Base-by-base conservation (phyloP, 768 basidiomycete genomes). In the Pisolithus marmoratus region DNA sequence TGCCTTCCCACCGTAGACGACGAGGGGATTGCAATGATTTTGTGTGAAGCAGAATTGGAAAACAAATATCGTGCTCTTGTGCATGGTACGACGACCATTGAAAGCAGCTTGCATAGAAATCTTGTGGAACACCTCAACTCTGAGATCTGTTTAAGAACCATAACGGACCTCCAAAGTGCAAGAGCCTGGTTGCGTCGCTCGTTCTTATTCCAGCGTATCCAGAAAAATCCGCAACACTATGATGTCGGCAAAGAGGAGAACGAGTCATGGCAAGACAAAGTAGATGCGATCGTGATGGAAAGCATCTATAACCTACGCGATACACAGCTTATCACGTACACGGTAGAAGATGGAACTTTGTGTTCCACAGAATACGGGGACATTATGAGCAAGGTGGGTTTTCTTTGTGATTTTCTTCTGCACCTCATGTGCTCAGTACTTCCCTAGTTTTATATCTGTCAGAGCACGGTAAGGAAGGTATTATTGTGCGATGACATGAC, bases 61-160 rank as follows among this genome's bases (percentile, higher is more conserved):
- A 65, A 67, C 15, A 90, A 90, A 62, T 94, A 93, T 66, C 74
- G 77, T 44, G 71, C 77, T 4, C 74, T 94, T 17, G 74, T 76
- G 2, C 83, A 85, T 58, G 88, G 89, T 6, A 80, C 74, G 50
- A 92, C 86, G 0, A 70, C 86, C 15, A 74, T 99, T 31, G 95
- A 97, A 70, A 94, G 90, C 61, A 85, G 77, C 53, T 79, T 94
- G 9, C 93, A 96, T 66, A 70, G 72, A 46, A 88, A 90, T 62
- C 78, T 99, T 6, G 72, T 83, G 3, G 95, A 98, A 65, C 94
- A 97, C 66, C 70, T 99, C 57, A 97, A 97, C 62, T 92, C 92
- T 2, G 95, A 99, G 70, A 87, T 97, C 50, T 86, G 86, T 0
- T 76, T 97, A 9, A 81, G 84, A 2, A 94, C 94, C 0, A 94